A percentile compares a stretch with the other conserved stretches of the same genome.
phyloP scores from a whole-genome alignment of 163 green algal species.

The Scenedesmus sp. region DNA sequence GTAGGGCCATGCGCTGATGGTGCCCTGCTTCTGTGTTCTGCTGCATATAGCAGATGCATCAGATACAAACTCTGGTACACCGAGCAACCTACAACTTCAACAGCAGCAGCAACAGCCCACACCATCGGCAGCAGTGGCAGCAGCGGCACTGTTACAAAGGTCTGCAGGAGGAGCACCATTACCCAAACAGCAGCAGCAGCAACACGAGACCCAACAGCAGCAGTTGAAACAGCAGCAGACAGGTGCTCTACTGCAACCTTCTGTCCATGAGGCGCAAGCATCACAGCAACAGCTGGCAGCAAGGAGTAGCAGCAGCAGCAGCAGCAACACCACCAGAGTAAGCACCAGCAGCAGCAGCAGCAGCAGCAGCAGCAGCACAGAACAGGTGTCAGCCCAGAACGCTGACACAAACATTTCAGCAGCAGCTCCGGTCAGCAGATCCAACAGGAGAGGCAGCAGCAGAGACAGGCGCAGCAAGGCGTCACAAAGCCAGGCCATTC shows the following conservation, averaged over 20 bases:
- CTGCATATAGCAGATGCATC: not conserved
- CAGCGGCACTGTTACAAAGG: not conserved
- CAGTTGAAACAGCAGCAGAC: not conserved
- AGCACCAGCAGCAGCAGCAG: not conserved
- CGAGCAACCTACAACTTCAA: not conserved
- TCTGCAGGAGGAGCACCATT: not conserved
- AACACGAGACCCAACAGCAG: not conserved
- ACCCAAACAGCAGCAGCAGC: not conserved
- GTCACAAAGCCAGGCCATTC: not conserved
- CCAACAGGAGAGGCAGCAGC: no score
- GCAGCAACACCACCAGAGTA: not conserved
- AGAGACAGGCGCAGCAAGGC: not conserved
- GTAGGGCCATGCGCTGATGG: no score
- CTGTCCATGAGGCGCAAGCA: no score
- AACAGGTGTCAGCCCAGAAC: not conserved
- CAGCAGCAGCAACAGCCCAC: no score
- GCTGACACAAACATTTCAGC: not conserved
- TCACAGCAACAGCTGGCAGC: not conserved
- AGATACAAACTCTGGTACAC: not conserved
- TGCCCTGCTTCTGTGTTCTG: not conserved
- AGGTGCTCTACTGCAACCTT: no score
- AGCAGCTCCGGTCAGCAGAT: no score
- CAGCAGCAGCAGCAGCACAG: not conserved
- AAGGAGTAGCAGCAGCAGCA: not conserved
- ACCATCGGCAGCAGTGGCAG: no score